phyloP scores from a whole-genome alignment of 2,329 filamentous ascomycete genomes.

The Scedosporium boydii region DNA sequence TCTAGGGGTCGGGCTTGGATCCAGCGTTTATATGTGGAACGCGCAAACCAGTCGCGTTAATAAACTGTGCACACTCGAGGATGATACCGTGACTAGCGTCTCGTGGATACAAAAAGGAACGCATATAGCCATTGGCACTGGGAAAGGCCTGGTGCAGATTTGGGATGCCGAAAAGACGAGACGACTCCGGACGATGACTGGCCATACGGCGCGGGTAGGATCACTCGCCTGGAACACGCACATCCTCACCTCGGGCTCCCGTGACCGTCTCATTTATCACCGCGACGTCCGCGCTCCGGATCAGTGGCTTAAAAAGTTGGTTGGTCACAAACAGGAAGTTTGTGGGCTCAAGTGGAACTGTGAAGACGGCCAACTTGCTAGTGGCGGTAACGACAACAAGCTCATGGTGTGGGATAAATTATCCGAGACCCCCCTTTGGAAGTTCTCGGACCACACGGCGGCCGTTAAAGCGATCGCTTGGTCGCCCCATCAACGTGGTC shows the following conservation, averaged over 20 bases:
- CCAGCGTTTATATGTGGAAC: slow-evolving; percentile 98
- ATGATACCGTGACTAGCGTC: slow-evolving; percentile 92
- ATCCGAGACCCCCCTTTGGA: slow-evolving; percentile 83
- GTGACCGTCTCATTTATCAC: slow-evolving; percentile 89
- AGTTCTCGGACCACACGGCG: slow-evolving; percentile 89
- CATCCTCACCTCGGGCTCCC: slow-evolving; percentile 88
- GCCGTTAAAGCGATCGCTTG: slow-evolving; percentile 97
- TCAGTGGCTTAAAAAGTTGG: slow-evolving; percentile 77
- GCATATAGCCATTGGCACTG: slow-evolving; percentile 89
- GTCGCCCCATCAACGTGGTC: slow-evolving; percentile 90
- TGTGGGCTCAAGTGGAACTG: slow-evolving; percentile 96
- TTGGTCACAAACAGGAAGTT: slow-evolving; percentile 96
- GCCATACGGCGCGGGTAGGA: slow-evolving; percentile 86
- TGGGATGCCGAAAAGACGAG: slow-evolving; percentile 89
- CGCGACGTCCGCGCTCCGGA: slow-evolving; percentile 89
- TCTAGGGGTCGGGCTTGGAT: slow-evolving; percentile 82
- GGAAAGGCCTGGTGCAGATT: slow-evolving; percentile 90
- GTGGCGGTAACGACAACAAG: slow-evolving; percentile 97
- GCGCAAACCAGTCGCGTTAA: slow-evolving; percentile 84
- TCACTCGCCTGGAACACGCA: slow-evolving; percentile 97
- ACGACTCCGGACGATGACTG: slow-evolving; percentile 88
- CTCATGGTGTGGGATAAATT: slow-evolving; percentile 98
- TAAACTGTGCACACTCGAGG: slow-evolving; percentile 83
- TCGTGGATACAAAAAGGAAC: slow-evolving; percentile 98
- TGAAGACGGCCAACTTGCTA: slow-evolving; percentile 88